Evolutionary conservation across 441 rosid species (phyloP), one percentile per base, ranked within the genome.

Genomic region (Pelargonium fulgidum): DNA sequence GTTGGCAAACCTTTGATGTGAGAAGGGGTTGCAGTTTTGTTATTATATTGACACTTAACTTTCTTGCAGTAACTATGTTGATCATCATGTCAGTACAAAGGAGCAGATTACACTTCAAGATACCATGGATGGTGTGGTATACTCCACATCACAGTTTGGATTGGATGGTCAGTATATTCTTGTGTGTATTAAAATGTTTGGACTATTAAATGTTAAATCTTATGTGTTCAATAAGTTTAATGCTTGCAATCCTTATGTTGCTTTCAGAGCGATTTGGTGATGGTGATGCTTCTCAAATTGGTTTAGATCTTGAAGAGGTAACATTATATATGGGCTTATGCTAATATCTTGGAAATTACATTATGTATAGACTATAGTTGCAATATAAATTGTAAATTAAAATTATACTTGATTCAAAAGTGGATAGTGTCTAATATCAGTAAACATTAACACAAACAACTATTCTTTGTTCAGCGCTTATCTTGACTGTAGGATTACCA

Each of bases 91-190:
- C 73, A 92, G 99, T 82, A 79, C 97, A 64, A 88, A 89, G 80
- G 99, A 95, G 85, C 99, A 95, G 68, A 95, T 95, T 77, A 95
- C 99, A 29, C 97, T 95, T 39, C 99, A 95, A 79, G 99, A 95
- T 82, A 89, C 91, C 66, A 87, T 92, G 99, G 98, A 95, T 64
- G 96, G 96, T 45, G 96, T 91, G 72, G 93, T 83, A 13, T 92
- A 84, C 85, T 88, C 97, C 73, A 85, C 98, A 63, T 95, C 97
- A 20, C 92, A 91, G 67, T 95, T 92, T 82, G 99, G 97, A 62
- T 83, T 91, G 85, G 99, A 95, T 82, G 99, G 99, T 92, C 58
- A 82, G 96, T 77, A 69, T 72, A 69, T 73, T 77, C 68, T 64
- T 56, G 26, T 72, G 5, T 72, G 73, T 71, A 71, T 56, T 73